Conservation (phyloP, 805 yeast species). For the Candida railenensis region DNA sequence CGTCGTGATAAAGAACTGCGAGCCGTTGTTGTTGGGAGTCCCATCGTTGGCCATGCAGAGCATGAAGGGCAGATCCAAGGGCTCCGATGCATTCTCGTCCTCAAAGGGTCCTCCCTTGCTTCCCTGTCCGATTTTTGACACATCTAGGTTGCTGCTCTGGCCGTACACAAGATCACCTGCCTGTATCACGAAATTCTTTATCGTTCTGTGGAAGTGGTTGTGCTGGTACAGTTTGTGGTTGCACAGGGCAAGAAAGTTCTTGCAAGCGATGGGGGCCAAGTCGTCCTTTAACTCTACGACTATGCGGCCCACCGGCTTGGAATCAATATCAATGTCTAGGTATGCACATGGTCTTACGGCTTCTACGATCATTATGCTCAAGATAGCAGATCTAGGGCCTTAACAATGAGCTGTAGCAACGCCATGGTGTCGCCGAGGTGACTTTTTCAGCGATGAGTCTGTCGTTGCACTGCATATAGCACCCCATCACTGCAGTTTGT, state of each 20-base stretch:
- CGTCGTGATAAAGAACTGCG: slow-evolving; percentile 74
- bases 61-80: slow-evolving; percentile 47
- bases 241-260: slow-evolving; percentile 52
- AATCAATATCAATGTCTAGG: slow-evolving; percentile 53
- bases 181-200: slow-evolving; percentile 70
- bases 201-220: slow-evolving; percentile 58
- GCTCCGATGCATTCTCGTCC: slow-evolving; percentile 54
- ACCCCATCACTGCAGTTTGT: no score
- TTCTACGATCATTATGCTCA: slow-evolving; percentile 36
- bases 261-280: slow-evolving; percentile 56
- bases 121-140: slow-evolving; percentile 35
- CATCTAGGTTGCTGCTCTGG: slow-evolving; percentile 15
- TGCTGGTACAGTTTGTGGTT: slow-evolving; percentile 27
- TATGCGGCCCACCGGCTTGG: slow-evolving; percentile 50
- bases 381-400: no score
- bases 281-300: slow-evolving; percentile 52
- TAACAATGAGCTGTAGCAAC: no score
- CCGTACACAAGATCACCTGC: slow-evolving; percentile 59
- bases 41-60: slow-evolving; percentile 62
- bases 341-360: slow-evolving; percentile 30
- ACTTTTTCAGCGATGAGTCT: no score
- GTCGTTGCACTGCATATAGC: no score
- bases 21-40: slow-evolving; percentile 44
- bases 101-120: slow-evolving; percentile 34
- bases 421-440: no score